Evolutionary conservation across 768 basidiomycete genomes (phyloP), one percentile per base, ranked within the genome.

Genomic region (Serpula lacrymans): DNA sequence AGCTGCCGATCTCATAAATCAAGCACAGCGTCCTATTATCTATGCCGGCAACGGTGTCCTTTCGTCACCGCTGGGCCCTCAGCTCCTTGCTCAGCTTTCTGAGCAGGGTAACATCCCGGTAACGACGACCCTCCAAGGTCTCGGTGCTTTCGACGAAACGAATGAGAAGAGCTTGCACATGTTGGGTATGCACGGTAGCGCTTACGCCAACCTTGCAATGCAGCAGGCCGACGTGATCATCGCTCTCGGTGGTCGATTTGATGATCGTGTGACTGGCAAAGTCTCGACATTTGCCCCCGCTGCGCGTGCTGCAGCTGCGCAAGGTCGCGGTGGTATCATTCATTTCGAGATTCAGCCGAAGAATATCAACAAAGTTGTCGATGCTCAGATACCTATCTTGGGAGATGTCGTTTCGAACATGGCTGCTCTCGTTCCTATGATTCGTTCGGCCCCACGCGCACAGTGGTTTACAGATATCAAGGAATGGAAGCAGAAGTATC

Each of bases 341-440:
- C 96, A 99, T 70, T 98, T 99, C 57, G 96, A 99, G 71, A 94
- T 98, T 50, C 81, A 82, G 70, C 91, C 96, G 33, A 98, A 99
- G 76, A 99, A 99, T 65, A 77, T 99, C 65, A 99, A 99, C 78
- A 99, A 99, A 67, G 93, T 99, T 46, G 80, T 98, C 39, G 82
- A 99, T 38, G 95, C 96, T 16, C 82, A 87, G 34, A 88, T 97
- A 43, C 91, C 96, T 35, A 75, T 99, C 56, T 75, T 96, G 22
- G 96, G 96, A 25, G 96, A 99, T 58, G 95, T 98, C 42, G 77
- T 87, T 21, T 70, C 83, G 38, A 93, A 88, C 59, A 64, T 99
- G 52, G 79, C 77, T 6, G 69, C 80, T 11, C 77, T 99, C 53
- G 84, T 96, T 8, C 93, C 92, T 5, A 54, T 84, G 63, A 83